These are phyloP conservation scores for Byssoonygena ceratinophila DNA, from an alignment of 2,329 filamentous ascomycete genomes.

Conservation along the genomic window DNA sequence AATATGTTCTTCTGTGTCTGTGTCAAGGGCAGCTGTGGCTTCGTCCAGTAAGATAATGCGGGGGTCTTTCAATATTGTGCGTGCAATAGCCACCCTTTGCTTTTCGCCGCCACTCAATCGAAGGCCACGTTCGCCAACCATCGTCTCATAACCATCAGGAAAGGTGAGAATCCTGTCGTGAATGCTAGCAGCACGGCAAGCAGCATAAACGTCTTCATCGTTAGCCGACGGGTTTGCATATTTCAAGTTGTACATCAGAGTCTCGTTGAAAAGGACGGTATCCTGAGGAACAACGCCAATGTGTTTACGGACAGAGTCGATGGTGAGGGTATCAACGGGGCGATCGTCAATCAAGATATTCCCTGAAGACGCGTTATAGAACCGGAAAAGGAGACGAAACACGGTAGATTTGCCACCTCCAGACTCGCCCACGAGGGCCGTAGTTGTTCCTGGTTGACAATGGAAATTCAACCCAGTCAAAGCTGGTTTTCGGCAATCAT, in stretches of 20 bases:
- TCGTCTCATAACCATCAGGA: constrained; percentile 77
- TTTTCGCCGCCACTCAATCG: constrained; percentile 85
- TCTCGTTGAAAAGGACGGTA: constrained; percentile 88
- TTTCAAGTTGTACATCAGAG: constrained; percentile 85
- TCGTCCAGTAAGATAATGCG: constrained; percentile 89
- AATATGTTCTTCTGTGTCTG: constrained; percentile 86
- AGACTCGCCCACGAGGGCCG: constrained; percentile 90
- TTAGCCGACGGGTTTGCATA: constrained; percentile 76
- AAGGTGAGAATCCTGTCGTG: constrained; percentile 86
- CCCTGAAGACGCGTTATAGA: constrained; percentile 77
- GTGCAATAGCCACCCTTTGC: constrained; percentile 84
- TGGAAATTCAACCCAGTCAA: constrained; percentile 74
- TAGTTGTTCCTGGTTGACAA: constrained; percentile 81
- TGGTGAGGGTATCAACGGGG: constrained; percentile 75
- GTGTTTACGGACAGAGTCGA: constrained; percentile 80
- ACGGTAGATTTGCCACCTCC: constrained; percentile 95
- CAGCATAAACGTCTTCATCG: constrained; percentile 69
- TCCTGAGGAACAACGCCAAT: constrained; percentile 97
- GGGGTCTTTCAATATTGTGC: constrained; percentile 84
- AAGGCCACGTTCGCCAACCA: constrained; percentile 81
- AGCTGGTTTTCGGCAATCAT: constrained; percentile 76
- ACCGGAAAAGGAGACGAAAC: constrained; percentile 90
- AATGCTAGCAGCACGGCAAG: constrained; percentile 77
- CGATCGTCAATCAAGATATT: constrained; percentile 74
- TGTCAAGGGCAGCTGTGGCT: constrained; percentile 77